These are phyloP conservation scores for Yarrowia galli DNA, from an alignment of 1,139 yeast species.

Conservation along the genomic window DNA sequence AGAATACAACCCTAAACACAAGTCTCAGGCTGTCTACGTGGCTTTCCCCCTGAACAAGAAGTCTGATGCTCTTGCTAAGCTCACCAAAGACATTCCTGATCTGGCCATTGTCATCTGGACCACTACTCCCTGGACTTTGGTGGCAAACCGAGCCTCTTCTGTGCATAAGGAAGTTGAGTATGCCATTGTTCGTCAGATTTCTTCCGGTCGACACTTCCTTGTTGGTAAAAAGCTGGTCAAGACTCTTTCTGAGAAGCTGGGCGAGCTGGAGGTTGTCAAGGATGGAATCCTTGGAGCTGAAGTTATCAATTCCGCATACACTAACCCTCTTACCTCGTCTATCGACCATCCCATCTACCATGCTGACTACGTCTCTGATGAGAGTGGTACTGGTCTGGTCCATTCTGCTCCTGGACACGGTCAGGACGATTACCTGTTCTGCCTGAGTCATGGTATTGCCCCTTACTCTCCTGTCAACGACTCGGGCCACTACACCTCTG, in stretches of 20 bases:
- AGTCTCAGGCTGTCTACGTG: conserved; percentile 73
- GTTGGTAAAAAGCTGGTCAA: conserved; percentile 46
- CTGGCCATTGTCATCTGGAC: conserved; percentile 74
- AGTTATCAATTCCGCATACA: conserved; percentile 59
- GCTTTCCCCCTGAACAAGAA: conserved; percentile 60
- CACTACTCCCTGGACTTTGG: conserved; percentile 97
- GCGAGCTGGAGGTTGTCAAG: conserved; percentile 41
- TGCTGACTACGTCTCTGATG: conserved; percentile 81
- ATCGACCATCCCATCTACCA: conserved; percentile 65
- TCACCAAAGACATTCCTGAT: conserved; percentile 37
- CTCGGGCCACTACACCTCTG: conserved; percentile 67
- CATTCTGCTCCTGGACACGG: conserved; percentile 99
- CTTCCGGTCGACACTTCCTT: conserved; percentile 46
- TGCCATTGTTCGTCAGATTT: conserved; percentile 54
- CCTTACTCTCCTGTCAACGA: conserved; percentile 82
- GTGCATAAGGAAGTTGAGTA: conserved; percentile 67
- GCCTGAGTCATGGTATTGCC: conserved; percentile 62
- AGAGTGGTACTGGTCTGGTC: conserved; percentile 93
- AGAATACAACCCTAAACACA: conserved; percentile 79
- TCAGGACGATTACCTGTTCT: conserved; percentile 84
- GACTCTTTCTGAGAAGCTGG: conserved; percentile 43
- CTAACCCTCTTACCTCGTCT: conserved; percentile 59
- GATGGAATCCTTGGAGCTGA: conserved; percentile 54
- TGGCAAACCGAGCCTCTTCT: conserved; percentile 85
- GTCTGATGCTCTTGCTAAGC: conserved; percentile 42